phyloP scores from a whole-genome alignment of 2,329 filamentous ascomycete species.

The Daldinia sp. region DNA sequence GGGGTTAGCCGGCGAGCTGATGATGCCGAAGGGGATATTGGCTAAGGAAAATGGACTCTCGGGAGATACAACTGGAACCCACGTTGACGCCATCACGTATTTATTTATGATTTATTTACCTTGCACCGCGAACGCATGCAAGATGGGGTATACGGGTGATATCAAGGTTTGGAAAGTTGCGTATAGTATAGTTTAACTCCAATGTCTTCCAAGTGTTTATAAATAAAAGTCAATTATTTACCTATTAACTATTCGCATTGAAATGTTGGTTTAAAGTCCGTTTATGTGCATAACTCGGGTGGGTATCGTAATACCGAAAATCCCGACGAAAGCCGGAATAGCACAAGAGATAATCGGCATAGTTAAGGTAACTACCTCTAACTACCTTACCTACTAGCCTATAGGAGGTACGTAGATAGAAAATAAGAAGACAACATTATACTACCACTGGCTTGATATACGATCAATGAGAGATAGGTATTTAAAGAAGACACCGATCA shows the following conservation, averaged over 20 bases:
- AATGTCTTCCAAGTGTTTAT: background rate
- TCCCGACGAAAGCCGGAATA: slow-evolving; percentile 1
- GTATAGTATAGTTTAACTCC: background rate
- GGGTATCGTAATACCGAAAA: slow-evolving; percentile 1
- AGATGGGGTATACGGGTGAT: background rate
- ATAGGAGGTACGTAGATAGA: background rate
- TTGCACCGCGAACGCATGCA: background rate
- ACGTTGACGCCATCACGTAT: slow-evolving; percentile 46
- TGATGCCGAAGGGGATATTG: slow-evolving; percentile 87
- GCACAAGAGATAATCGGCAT: background rate
- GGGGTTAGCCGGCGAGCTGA: slow-evolving; percentile 70
- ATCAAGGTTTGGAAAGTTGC: background rate
- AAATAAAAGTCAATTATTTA: background rate
- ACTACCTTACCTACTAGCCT: no score
- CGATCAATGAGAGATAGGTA: background rate
- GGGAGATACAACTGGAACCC: slow-evolving; percentile 53
- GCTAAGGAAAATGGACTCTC: slow-evolving; percentile 73
- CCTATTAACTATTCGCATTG: background rate
- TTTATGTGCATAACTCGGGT: background rate
- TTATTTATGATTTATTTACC: background rate
- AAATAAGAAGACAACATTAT: background rate
- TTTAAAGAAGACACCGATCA: background rate
- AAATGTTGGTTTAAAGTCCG: background rate
- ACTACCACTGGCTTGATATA: background rate
- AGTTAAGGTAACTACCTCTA: background rate